Evolutionary conservation across 2,329 filamentous ascomycete species (phyloP).

Genomic region (Sarocladium kiliense): DNA sequence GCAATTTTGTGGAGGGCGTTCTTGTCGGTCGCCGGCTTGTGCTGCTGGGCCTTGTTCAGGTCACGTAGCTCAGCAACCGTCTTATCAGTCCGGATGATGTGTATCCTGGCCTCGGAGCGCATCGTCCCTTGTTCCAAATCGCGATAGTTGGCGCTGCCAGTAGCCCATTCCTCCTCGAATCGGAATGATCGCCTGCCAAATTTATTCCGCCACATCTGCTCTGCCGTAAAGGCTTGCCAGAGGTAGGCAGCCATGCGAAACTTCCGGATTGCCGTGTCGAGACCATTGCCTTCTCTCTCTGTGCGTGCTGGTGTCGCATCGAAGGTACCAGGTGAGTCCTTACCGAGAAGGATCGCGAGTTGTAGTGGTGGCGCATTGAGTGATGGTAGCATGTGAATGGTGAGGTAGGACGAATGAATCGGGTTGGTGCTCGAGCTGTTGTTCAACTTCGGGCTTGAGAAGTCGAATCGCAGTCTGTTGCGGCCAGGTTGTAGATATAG

Average conservation of each 20-base stretch:
- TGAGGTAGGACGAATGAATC: conserved; percentile 74
- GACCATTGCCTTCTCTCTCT: conserved; percentile 73
- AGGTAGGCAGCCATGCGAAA: conserved; percentile 93
- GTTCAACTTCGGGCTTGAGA: conserved; percentile 74
- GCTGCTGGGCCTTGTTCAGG: conserved; percentile 73
- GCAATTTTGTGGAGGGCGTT: conserved; percentile 74
- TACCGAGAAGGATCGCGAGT: conserved; percentile 79
- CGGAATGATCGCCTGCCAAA: conserved; percentile 82
- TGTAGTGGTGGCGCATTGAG: conserved; percentile 78
- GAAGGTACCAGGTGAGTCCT: conserved; percentile 81
- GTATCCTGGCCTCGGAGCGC: conserved; percentile 87
- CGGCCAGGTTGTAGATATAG: conserved; percentile 87
- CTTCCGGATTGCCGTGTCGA: conserved; percentile 79
- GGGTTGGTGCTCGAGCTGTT: conserved; percentile 61
- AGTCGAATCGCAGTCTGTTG: conserved; percentile 85
- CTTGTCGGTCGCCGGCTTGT: conserved; percentile 61
- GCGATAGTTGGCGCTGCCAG: conserved; percentile 70
- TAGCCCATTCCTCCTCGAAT: conserved; percentile 93
- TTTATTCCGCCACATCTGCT: conserved; percentile 90
- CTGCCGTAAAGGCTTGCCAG: conserved; percentile 95
- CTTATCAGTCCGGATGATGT: conserved; percentile 76
- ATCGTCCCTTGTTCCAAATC: conserved; percentile 68
- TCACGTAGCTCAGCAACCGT: conserved; percentile 80
- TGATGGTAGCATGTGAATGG: conserved; percentile 80
- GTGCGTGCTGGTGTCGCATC: conserved; percentile 73